phyloP scores from a whole-genome alignment of 371 early-diverging fungal genomes.

The Dinochytrium kinnereticum region DNA sequence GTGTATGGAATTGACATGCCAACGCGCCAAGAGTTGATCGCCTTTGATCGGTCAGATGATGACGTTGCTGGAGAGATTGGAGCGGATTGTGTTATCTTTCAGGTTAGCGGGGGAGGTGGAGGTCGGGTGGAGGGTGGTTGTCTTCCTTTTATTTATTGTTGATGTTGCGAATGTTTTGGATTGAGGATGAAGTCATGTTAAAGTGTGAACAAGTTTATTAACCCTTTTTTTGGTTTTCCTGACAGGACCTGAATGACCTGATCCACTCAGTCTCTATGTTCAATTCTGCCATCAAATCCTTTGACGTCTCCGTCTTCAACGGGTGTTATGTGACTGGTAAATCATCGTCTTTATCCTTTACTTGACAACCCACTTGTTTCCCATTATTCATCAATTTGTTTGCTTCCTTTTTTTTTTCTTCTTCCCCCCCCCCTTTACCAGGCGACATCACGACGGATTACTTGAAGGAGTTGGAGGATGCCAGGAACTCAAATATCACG shows the following conservation, averaged over 20 bases:
- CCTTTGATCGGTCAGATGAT: conserved; percentile 74
- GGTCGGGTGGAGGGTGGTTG: too few relatives aligned
- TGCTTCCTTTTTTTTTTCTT: too few relatives aligned
- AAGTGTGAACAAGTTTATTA: too few relatives aligned
- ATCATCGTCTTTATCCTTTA: not conserved
- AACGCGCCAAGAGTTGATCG: conserved; percentile 88
- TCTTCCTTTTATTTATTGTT: too few relatives aligned
- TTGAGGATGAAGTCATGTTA: too few relatives aligned
- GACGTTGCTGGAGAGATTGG: conserved; percentile 87
- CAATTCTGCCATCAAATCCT: conserved; percentile 76
- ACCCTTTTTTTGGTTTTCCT: too few relatives aligned
- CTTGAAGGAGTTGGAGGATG: conserved; percentile 51
- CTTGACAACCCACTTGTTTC: too few relatives aligned
- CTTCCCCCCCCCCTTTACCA: not conserved
- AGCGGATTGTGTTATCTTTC: conserved; percentile 93
- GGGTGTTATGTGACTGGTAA: conserved; percentile 84
- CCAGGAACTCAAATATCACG: conserved; percentile 15
- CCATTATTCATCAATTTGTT: too few relatives aligned
- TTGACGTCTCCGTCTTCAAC: conserved; percentile 96
- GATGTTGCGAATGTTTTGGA: too few relatives aligned
- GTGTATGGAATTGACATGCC: conserved; percentile 99
- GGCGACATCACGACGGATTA: conserved; percentile 82
- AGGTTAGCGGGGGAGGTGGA: too few relatives aligned
- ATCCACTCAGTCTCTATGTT: conserved; percentile 79
- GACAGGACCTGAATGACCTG: conserved; percentile 76